Base-by-base conservation (phyloP, 163 green algal species). In the Scenedesmus sp. region DNA sequence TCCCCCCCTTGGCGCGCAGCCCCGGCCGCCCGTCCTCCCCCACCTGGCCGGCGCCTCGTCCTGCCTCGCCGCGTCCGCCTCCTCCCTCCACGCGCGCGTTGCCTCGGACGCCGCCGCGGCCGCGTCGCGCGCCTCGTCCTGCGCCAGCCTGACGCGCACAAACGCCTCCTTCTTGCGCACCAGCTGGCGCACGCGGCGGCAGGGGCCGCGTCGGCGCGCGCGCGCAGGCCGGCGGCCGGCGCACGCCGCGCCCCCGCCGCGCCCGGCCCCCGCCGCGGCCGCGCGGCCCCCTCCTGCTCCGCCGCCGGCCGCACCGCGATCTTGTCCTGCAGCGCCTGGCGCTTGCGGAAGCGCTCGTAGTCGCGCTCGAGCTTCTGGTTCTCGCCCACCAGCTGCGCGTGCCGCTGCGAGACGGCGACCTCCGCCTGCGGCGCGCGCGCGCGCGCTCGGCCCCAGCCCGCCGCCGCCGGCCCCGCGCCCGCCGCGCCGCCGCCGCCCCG, bases 291-390 rank as follows among this genome's bases (percentile, higher is more conserved):
- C 15, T 57, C 17, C 48, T 57, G 48, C 17, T 24, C 48, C 48
- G 24, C 10, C 54, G 10, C 22, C 54, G n/a, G n/a, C n/a, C 73
- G 51, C 47, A 81, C 74, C 45, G 17, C 24, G 15, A 81, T 63
- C 13, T 69, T 9, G 7, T 58, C 39, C 34, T 80, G 36, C 65
- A 90, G 72, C 44, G 63, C 51, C 80, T 86, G 51, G 11, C 77
- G 56, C 57, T 64, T 48, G 31, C 58, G 45, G 64, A 84, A 87
- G 20, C 86, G 84, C 80, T 90, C 63, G 29, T 82, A 89, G 24
- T 89, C 82, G 2, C 79, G 51, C 70, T 83, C 66, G 75, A 86
- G 71, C 56, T 82, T 78, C 57, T 60, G 28, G 24, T 72, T 69
- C 22, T 67, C 47, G 67, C 34, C 58, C 63, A 65, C 18, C 44